phyloP scores from a whole-genome alignment of 306 rosid genomes.

The Alnus glutinosa region DNA sequence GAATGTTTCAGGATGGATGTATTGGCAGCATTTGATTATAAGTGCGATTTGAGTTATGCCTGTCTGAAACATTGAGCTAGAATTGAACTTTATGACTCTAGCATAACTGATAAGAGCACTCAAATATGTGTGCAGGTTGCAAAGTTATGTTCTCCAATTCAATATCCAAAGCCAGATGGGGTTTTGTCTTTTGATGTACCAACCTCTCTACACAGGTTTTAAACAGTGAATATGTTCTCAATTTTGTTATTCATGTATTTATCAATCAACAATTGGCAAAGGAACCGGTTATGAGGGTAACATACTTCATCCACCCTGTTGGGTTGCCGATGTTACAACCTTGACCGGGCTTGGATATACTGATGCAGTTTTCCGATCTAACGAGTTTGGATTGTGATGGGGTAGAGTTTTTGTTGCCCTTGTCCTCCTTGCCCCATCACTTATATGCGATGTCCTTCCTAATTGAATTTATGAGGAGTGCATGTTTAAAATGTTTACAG shows the following conservation, averaged over 20 bases:
- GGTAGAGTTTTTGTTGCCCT: neutral
- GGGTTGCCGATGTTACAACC: neutral
- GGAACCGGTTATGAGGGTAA: neutral
- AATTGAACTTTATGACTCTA: neutral
- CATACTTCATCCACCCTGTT: neutral
- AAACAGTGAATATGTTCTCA: slow-evolving; percentile 14
- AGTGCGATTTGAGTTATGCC: neutral
- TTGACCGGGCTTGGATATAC: neutral
- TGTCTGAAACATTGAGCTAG: neutral
- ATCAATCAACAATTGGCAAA: neutral
- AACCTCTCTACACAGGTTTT: slow-evolving; percentile 92
- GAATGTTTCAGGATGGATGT: neutral
- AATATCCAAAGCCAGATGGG: slow-evolving; percentile 87
- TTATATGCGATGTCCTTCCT: no score
- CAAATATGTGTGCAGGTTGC: slow-evolving; percentile 55
- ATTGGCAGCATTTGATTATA: neutral
- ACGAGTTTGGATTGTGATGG: neutral
- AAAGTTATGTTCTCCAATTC: slow-evolving; percentile 60
- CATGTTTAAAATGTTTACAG: no score
- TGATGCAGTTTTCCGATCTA: neutral
- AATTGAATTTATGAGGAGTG: no score
- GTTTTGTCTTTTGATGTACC: slow-evolving; percentile 80
- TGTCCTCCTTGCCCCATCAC: neutral
- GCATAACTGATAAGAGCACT: slow-evolving; percentile 8
- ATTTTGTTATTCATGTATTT: slow-evolving; percentile 3